Conservation (phyloP, 1,284 basidiomycete genomes). For the Trametes polyzona region DNA sequence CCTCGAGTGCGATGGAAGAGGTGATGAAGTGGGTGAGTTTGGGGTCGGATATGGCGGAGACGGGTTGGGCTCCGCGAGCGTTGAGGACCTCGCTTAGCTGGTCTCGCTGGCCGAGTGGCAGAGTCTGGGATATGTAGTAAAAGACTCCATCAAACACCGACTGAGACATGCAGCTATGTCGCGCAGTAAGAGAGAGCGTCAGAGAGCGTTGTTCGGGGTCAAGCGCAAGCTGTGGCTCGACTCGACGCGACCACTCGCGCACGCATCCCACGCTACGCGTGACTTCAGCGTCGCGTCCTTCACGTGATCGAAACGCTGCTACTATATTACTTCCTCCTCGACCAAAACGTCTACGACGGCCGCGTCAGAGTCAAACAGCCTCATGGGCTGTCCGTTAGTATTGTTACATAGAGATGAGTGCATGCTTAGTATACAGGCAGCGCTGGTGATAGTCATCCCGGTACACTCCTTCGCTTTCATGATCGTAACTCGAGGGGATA, state of each 20-base stretch:
- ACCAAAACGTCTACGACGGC: no score
- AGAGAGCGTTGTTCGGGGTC: neutral
- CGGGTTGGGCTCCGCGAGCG: conserved; percentile 25
- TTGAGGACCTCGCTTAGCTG: conserved; percentile 30
- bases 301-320: neutral
- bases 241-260: neutral
- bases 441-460: no score
- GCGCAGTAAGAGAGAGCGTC: neutral
- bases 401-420: no score
- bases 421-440: no score
- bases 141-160: conserved; percentile 26
- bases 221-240: neutral
- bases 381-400: no score
- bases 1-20: conserved; percentile 24
- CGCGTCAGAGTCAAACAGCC: no score
- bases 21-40: conserved; percentile 35
- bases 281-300: neutral
- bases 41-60: conserved; percentile 19
- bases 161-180: conserved; percentile 8
- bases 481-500: no score
- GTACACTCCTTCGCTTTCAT: no score
- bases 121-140: conserved; percentile 32
- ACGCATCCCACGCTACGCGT: neutral
- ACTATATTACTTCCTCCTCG: no score
- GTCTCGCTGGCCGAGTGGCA: conserved; percentile 21